Evolutionary conservation across 2,329 filamentous ascomycete species (phyloP).

Genomic region (Aspergillus caelatus): DNA sequence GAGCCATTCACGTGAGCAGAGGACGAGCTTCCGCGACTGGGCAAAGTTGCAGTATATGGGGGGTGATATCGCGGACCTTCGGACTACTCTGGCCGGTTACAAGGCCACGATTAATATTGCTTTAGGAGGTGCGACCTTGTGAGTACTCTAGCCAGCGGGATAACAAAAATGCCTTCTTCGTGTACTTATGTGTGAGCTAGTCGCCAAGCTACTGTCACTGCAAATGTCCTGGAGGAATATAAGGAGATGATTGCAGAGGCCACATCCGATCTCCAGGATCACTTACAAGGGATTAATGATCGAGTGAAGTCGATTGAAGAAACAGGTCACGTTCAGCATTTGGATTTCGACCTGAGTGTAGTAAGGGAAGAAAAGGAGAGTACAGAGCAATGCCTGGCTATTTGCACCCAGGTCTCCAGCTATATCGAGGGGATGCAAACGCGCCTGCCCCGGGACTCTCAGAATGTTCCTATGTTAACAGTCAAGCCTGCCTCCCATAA

Average conservation of each 20-base stretch:
- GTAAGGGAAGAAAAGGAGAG: conserved; percentile 39
- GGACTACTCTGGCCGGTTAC: conserved; percentile 24
- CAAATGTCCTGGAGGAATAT: conserved; percentile 33
- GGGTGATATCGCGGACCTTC: conserved; percentile 26
- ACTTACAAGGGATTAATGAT: conserved; percentile 33
- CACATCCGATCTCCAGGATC: conserved; percentile 39
- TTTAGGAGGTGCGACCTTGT: conserved; percentile 31
- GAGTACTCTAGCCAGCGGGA: conserved; percentile 11
- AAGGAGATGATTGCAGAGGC: conserved; percentile 37
- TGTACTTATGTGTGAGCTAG: conserved; percentile 15
- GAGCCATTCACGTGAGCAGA: conserved; percentile 13
- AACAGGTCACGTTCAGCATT: neutral
- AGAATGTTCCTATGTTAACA: neutral
- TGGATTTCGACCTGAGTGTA: conserved; percentile 4
- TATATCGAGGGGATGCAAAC: conserved; percentile 33
- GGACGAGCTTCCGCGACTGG: conserved; percentile 23
- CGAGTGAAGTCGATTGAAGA: conserved; percentile 25
- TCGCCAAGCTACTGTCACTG: conserved; percentile 21
- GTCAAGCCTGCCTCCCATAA: no score
- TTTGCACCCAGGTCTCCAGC: conserved; percentile 36
- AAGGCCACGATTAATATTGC: conserved; percentile 33
- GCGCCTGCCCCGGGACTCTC: neutral
- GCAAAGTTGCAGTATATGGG: conserved; percentile 15
- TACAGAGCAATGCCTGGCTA: conserved; percentile 38
- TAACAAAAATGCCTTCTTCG: neutral